Percentiles rank a stretch among this genome's conserved stretches.
These are phyloP conservation scores for Rhytidiadelphus loreus DNA, from an alignment of 225 moss, liverwort and hornwort species.

Conservation along the genomic window DNA sequence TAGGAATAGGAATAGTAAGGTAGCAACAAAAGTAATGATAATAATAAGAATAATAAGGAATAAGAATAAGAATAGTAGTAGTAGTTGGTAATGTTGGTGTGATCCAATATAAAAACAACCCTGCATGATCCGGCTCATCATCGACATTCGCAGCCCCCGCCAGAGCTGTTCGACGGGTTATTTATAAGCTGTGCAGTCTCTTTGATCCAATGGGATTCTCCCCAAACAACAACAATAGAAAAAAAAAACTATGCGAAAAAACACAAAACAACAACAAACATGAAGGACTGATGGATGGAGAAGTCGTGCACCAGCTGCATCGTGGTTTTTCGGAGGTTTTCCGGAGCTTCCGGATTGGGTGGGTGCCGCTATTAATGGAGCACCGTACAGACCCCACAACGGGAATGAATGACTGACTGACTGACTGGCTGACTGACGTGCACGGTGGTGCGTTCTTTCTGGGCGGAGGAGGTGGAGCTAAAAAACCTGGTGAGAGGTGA, in stretches of 20 bases:
- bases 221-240: neutral
- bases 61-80: too few relatives aligned
- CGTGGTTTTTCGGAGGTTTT: neutral
- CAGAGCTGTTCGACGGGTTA: neutral
- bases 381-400: neutral
- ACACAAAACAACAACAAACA: too few relatives aligned
- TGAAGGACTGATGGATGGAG: neutral
- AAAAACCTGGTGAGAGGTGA: neutral
- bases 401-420: neutral
- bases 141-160: neutral
- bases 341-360: neutral
- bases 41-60: too few relatives aligned
- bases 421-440: neutral
- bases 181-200: neutral
- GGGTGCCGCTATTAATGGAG: neutral
- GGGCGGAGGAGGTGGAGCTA: neutral
- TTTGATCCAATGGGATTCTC: neutral
- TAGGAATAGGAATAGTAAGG: too few relatives aligned
- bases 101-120: too few relatives aligned
- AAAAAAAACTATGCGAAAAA: fast-evolving
- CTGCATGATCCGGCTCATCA: neutral
- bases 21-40: neutral
- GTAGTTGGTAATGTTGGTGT: too few relatives aligned
- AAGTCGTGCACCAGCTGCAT: neutral
- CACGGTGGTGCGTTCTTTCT: neutral